phyloP scores from a whole-genome alignment of 179 eudicot species.

The Gypsophila paniculata region DNA sequence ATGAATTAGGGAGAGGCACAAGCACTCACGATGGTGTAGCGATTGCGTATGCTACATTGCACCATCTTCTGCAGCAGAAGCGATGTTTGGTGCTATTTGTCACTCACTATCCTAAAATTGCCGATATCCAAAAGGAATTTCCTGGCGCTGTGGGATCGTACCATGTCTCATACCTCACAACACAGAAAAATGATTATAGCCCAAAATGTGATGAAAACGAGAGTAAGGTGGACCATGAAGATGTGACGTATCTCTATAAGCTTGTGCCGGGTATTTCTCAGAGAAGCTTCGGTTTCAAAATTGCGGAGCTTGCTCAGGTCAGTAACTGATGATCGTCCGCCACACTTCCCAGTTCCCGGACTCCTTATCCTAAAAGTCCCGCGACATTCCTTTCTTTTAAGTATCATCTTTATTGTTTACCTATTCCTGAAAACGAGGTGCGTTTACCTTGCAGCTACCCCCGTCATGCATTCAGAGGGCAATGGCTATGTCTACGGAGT shows the following conservation, averaged over 20 bases:
- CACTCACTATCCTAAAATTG: constrained; percentile 90
- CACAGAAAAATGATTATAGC: constrained; percentile 27
- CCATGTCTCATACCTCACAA: constrained; percentile 83
- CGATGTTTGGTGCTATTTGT: constrained; percentile 77
- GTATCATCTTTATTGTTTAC: background rate
- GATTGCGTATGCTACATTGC: constrained; percentile 91
- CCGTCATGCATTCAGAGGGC: constrained; percentile 58
- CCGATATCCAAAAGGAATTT: constrained; percentile 59
- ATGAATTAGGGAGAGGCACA: constrained; percentile 96
- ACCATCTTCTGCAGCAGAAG: constrained; percentile 64
- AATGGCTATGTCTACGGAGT: constrained; percentile 56
- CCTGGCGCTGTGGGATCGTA: constrained; percentile 73
- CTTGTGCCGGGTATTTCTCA: constrained; percentile 77
- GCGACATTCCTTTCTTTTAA: background rate
- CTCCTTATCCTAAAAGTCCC: no score
- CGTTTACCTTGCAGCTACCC: constrained; percentile 54
- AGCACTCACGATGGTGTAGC: constrained; percentile 98
- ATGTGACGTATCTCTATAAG: constrained; percentile 82
- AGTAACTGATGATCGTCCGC: constrained; percentile 16
- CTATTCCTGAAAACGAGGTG: background rate
- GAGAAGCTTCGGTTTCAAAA: constrained; percentile 89
- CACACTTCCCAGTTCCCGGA: background rate
- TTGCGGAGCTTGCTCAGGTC: constrained; percentile 96
- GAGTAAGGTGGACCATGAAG: constrained; percentile 36
- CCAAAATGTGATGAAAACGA: constrained; percentile 22